phyloP scores from a whole-genome alignment of 2,329 filamentous ascomycete species.

The Stagonosporopsis rhizophila region DNA sequence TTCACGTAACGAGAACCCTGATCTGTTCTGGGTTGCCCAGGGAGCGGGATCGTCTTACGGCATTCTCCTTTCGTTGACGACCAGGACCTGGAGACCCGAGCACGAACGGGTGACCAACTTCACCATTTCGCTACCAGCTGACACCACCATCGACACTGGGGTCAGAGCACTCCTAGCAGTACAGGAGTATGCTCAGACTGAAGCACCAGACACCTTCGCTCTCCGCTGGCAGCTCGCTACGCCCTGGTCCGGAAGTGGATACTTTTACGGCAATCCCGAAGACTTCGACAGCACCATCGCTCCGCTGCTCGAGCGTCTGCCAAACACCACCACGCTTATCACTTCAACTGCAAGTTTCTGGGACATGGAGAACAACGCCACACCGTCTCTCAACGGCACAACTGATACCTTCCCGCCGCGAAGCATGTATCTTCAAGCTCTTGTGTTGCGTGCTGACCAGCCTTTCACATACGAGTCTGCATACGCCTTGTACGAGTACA shows the following conservation, averaged over 20 bases:
- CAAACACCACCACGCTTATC: slow-evolving; percentile 18
- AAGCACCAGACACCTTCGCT: slow-evolving; percentile 27
- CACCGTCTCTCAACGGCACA: slow-evolving; percentile 18
- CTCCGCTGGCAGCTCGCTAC: slow-evolving; percentile 25
- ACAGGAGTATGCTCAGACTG: slow-evolving; percentile 24
- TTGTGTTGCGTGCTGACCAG: slow-evolving; percentile 21
- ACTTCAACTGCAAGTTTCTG: slow-evolving; percentile 23
- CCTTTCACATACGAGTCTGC: slow-evolving; percentile 22
- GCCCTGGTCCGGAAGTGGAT: slow-evolving; percentile 21
- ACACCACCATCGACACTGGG: slow-evolving; percentile 21
- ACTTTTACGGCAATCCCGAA: slow-evolving; percentile 26
- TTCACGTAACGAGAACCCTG: slow-evolving; percentile 24
- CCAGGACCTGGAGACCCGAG: slow-evolving; percentile 24
- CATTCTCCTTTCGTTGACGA: slow-evolving; percentile 22
- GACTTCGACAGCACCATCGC: slow-evolving; percentile 24
- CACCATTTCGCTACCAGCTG: slow-evolving; percentile 21
- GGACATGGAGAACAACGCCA: slow-evolving; percentile 20
- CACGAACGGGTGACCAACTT: slow-evolving; percentile 22
- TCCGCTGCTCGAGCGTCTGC: slow-evolving; percentile 20
- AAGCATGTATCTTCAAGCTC: slow-evolving; percentile 25
- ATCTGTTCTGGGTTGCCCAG: slow-evolving; percentile 34
- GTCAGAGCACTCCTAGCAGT: slow-evolving; percentile 20
- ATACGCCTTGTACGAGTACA: slow-evolving; percentile 17
- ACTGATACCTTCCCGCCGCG: slow-evolving; percentile 20
- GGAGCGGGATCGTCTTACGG: slow-evolving; percentile 28